phyloP scores from a whole-genome alignment of 164 flowering plant genomes.

The Stephania yunnanensis region DNA sequence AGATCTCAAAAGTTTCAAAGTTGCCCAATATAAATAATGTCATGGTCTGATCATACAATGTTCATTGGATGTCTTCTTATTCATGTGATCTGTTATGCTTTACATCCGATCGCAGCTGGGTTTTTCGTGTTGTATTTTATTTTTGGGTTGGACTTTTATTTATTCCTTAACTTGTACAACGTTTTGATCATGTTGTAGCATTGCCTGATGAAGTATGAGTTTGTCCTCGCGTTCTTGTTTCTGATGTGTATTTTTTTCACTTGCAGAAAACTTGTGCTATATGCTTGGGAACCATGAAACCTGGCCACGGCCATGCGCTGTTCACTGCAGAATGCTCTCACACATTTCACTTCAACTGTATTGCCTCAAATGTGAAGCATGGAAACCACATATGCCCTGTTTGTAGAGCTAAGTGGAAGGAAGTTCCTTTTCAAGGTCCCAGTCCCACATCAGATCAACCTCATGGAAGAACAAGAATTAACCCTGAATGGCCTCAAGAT shows the following conservation, averaged over 20 bases:
- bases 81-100: not conserved
- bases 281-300: slow-evolving; percentile 71
- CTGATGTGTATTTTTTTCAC: slow-evolving; percentile 10
- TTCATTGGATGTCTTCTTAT: not conserved
- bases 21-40: too few species aligned
- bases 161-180: not conserved
- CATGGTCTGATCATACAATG: not conserved
- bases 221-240: not conserved
- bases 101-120: too few species aligned
- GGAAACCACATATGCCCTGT: slow-evolving; percentile 87
- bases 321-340: slow-evolving; percentile 98
- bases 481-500: slow-evolving; percentile 42
- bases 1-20: not conserved
- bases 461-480: slow-evolving; percentile 36
- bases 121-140: not conserved
- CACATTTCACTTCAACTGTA: slow-evolving; percentile 88
- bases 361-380: slow-evolving; percentile 84
- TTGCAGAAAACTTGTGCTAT: slow-evolving; percentile 84
- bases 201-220: not conserved
- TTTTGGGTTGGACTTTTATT: not conserved
- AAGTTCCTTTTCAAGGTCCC: slow-evolving; percentile 66
- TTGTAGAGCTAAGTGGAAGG: slow-evolving; percentile 95
- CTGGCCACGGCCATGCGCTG: slow-evolving; percentile 85
- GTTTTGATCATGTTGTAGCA: not conserved
- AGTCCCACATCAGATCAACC: slow-evolving; percentile 31